Percentiles rank a stretch among this genome's conserved stretches.
These are phyloP conservation scores for Salisapilia sapeloensis DNA, from an alignment of 352 stramenopile genomes.

Conservation along the genomic window DNA sequence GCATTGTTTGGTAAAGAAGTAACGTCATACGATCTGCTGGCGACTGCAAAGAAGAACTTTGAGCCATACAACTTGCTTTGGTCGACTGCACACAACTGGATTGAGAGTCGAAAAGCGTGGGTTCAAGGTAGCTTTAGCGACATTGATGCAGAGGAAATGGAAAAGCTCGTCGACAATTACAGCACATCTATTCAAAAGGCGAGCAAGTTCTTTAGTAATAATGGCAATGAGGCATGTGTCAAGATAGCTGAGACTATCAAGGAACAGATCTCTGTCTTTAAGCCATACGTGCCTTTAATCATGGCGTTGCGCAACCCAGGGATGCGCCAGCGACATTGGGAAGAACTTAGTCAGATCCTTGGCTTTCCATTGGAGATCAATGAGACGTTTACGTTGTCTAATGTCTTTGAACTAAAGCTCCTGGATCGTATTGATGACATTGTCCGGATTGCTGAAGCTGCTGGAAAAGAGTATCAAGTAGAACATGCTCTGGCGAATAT, in stretches of 20 bases:
- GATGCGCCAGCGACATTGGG: constrained; percentile 90
- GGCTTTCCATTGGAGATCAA: constrained; percentile 80
- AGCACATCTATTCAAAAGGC: constrained; percentile 81
- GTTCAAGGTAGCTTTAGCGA: constrained; percentile 82
- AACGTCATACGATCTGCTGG: constrained; percentile 80
- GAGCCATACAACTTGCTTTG: constrained; percentile 90
- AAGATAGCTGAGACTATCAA: constrained; percentile 86
- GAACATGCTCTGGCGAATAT: constrained; percentile 87
- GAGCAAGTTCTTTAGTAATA: constrained; percentile 86
- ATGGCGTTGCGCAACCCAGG: constrained; percentile 82
- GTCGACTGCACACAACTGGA: constrained; percentile 83
- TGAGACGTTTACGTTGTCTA: constrained; percentile 75
- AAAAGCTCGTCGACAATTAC: constrained; percentile 79
- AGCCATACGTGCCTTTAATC: constrained; percentile 87
- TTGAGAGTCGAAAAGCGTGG: constrained; percentile 84
- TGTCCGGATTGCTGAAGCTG: constrained; percentile 83
- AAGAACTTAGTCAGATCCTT: constrained; percentile 72
- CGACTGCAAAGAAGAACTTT: constrained; percentile 84
- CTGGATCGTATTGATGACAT: constrained; percentile 83
- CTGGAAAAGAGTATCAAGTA: constrained; percentile 91
- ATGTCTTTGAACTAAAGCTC: constrained; percentile 72
- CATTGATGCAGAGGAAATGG: constrained; percentile 85
- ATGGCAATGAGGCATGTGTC: constrained; percentile 65
- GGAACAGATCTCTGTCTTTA: constrained; percentile 86
- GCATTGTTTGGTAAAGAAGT: constrained; percentile 78